These are phyloP conservation scores for Colletotrichum spinosum DNA, from an alignment of 2,329 filamentous ascomycete genomes.

Conservation along the genomic window DNA sequence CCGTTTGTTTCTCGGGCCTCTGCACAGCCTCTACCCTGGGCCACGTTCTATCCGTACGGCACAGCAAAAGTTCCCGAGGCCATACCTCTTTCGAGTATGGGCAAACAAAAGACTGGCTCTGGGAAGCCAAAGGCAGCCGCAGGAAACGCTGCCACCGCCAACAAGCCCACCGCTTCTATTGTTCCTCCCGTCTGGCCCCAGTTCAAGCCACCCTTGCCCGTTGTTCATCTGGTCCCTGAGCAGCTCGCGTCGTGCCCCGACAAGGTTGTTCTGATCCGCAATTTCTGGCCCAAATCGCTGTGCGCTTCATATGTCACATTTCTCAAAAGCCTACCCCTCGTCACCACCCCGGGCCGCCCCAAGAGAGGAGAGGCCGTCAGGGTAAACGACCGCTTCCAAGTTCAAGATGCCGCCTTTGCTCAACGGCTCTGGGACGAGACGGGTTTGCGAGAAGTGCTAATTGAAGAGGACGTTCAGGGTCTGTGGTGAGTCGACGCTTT, in stretches of 20 bases:
- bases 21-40: conserved; percentile 24
- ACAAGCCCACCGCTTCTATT: conserved; percentile 23
- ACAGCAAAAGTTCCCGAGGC: conserved; percentile 38
- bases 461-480: conserved; percentile 48
- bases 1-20: conserved; percentile 14
- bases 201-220: conserved; percentile 76
- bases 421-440: conserved; percentile 81
- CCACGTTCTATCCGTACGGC: conserved; percentile 22
- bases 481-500: conserved; percentile 56
- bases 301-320: conserved; percentile 83
- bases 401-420: conserved; percentile 81
- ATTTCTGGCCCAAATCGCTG: conserved; percentile 79
- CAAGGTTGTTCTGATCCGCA: conserved; percentile 79
- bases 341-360: conserved; percentile 82
- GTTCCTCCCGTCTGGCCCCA: conserved; percentile 72
- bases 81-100: conserved; percentile 23
- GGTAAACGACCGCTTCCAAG: conserved; percentile 90
- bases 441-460: conserved; percentile 73
- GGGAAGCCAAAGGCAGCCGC: conserved; percentile 30
- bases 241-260: conserved; percentile 59
- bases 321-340: conserved; percentile 74
- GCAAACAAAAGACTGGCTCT: conserved; percentile 39
- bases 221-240: conserved; percentile 71
- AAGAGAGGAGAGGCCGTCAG: conserved; percentile 84
- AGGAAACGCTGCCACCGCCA: conserved; percentile 25